Conservation (phyloP, 495 filamentous ascomycete species). For the Staphylotrichum tortipilum region DNA sequence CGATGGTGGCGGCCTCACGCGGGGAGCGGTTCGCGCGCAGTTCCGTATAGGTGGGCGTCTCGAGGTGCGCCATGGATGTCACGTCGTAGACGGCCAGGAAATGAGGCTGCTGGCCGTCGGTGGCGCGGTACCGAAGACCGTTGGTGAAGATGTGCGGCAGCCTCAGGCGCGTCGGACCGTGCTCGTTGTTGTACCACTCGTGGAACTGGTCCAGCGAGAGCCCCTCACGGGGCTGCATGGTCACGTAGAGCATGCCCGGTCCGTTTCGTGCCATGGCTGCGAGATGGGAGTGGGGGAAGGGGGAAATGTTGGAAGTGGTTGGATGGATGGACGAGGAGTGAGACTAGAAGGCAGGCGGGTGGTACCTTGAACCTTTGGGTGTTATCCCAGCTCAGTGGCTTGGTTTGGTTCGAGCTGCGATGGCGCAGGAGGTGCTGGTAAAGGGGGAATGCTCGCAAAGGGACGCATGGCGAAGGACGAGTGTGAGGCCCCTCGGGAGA, state of each 20-base stretch:
- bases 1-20: constrained; percentile 67
- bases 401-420: too few relatives aligned
- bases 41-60: constrained; percentile 56
- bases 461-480: too few relatives aligned
- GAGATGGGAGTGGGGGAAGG: too few relatives aligned
- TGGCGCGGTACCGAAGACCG: constrained; percentile 68
- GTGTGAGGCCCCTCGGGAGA: neutral
- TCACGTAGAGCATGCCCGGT: constrained; percentile 66
- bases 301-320: too few relatives aligned
- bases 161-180: constrained; percentile 67
- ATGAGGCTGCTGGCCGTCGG: constrained; percentile 50
- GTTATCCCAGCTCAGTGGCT: too few relatives aligned
- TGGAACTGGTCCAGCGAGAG: constrained; percentile 65
- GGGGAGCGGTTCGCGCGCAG: constrained; percentile 61
- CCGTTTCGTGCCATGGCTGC: constrained; percentile 8
- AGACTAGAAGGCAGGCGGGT: too few relatives aligned
- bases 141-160: constrained; percentile 60
- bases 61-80: constrained; percentile 59
- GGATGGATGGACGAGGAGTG: neutral
- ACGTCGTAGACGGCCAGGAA: constrained; percentile 78
- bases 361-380: too few relatives aligned
- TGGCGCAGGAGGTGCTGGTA: too few relatives aligned
- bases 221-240: constrained; percentile 60
- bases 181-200: constrained; percentile 88
- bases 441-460: too few relatives aligned